Percentiles rank a stretch among this genome's conserved stretches.
Evolutionary conservation across 2,329 filamentous ascomycete species (phyloP).

Genomic region (Hypoxylon sp.): DNA sequence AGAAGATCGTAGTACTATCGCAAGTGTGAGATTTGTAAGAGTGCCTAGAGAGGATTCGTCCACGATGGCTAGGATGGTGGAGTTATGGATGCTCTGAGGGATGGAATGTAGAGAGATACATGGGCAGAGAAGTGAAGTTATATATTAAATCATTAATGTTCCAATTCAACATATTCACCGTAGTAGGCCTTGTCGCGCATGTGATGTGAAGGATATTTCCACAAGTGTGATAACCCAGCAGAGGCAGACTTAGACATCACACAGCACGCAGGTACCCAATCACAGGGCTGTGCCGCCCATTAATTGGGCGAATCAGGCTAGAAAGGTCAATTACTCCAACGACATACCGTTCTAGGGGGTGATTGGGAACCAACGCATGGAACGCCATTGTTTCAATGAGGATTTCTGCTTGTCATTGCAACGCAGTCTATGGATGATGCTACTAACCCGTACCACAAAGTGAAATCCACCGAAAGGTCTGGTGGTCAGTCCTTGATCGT

Average conservation of each 20-base stretch:
- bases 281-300: conserved; percentile 1
- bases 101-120: background rate
- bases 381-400: conserved; percentile 8
- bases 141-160: conserved; percentile 29
- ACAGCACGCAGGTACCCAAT: conserved; percentile 40
- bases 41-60: background rate
- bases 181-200: conserved; percentile 28
- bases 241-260: conserved; percentile 35
- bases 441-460: background rate
- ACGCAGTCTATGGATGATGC: background rate
- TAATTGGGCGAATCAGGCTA: conserved; percentile 21
- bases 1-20: background rate
- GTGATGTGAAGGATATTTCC: conserved; percentile 35
- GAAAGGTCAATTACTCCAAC: conserved; percentile 16
- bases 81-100: background rate
- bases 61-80: background rate
- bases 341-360: conserved; percentile 6
- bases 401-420: background rate
- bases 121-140: conserved; percentile 6
- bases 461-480: background rate
- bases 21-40: background rate
- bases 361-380: background rate
- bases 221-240: conserved; percentile 28
- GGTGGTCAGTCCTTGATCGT: background rate
- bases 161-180: conserved; percentile 11